Base-by-base conservation (phyloP, 2,329 filamentous ascomycete genomes). In the Botrytis porri region DNA sequence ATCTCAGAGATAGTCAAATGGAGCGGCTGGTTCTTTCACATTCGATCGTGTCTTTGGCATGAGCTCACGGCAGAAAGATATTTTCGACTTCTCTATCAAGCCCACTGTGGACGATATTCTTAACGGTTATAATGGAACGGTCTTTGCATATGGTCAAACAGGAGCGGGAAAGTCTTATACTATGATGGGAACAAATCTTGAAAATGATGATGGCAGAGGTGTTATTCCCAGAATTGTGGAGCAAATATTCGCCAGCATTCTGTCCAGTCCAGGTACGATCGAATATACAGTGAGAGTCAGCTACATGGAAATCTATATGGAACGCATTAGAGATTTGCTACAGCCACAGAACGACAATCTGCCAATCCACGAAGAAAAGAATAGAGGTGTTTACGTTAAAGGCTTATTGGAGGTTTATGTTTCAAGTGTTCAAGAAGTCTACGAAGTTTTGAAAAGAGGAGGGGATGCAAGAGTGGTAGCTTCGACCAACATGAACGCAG, bases 251-350 rank as follows among this genome's bases (percentile, higher is more conserved):
- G 91, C 93, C 78, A 97, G 93, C 84, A 98, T 98, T 82, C 87
- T 98, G 84, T 90, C 93, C 35, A 97, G 94, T 79, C 93, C 95
- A 61, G 91, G 91, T 79, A 97, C 93, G 77, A 98, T 98, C 82
- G 96, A 98, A 84, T 98, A 98, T 83, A 98, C 95, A n/a, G 95
- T 99, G 70, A 90, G 95, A 73, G 95, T 98, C 81, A 97, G 94
- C 83, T 98, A 98, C 84, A 98, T 99, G 95, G 96, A 99, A 84
- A 98, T 99, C 77, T 99, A 99, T 86, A 99, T 98, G 96, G 96
- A 99, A 85, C 90, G 93, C 78, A 98, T 99, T 82, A 90, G 95
- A 80, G 96, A 99, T 89, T 84, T 99, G 80, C 85, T 99, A 76
- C 90, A 92, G 37, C 96, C 96, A 18, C 92, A 95, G 74, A 97